Conservation (phyloP, 495 filamentous ascomycete genomes). For the Beverwykella pulmonaria region DNA sequence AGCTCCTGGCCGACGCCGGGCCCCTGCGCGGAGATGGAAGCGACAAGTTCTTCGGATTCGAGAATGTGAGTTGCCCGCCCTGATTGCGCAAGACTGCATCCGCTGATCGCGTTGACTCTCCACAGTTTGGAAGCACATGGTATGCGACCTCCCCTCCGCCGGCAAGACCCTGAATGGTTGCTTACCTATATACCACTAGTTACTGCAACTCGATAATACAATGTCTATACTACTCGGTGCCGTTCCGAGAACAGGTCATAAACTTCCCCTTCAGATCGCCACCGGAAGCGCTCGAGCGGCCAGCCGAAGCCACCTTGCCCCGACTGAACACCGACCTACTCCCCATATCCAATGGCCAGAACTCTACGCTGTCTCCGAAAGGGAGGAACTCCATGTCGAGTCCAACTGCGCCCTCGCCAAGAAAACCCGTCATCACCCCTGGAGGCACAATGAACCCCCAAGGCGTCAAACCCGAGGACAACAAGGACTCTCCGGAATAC, state of each 20-base stretch:
- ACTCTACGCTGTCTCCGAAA: slow-evolving; percentile 35
- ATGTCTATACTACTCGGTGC: slow-evolving; percentile 91
- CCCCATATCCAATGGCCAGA: slow-evolving; percentile 19
- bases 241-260: slow-evolving; percentile 93
- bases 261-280: slow-evolving; percentile 77
- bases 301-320: slow-evolving; percentile 46
- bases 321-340: slow-evolving; percentile 52
- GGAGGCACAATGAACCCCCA: slow-evolving; percentile 37
- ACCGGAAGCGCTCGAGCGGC: slow-evolving; percentile 55
- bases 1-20: slow-evolving; percentile 76
- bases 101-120: slow-evolving; percentile 34
- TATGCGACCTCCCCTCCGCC: slow-evolving; percentile 48
- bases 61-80: slow-evolving; percentile 71
- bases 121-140: slow-evolving; percentile 96
- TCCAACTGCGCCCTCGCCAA: slow-evolving; percentile 31
- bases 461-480: slow-evolving; percentile 66
- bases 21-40: slow-evolving; percentile 82
- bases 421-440: slow-evolving; percentile 34
- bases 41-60: slow-evolving; percentile 98
- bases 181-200: slow-evolving; percentile 49
- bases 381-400: slow-evolving; percentile 31
- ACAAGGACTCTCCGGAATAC: slow-evolving; percentile 84
- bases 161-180: background rate
- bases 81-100: slow-evolving; percentile 34
- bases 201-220: slow-evolving; percentile 99